phyloP scores from a whole-genome alignment of 1,139 yeast species.

The Scheffersomyces insectosa region DNA sequence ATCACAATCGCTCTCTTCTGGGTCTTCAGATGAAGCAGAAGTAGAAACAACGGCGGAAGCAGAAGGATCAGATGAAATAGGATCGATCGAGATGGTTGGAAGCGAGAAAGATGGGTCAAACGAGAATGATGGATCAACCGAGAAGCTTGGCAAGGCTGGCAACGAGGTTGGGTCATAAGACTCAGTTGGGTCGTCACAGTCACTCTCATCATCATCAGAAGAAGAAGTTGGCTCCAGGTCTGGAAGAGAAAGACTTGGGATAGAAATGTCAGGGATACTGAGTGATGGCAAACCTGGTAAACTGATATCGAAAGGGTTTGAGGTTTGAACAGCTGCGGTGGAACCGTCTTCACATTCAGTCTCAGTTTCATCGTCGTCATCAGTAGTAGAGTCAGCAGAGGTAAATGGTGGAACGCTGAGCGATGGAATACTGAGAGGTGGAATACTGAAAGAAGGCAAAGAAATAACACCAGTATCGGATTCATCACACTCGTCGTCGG shows the following conservation, averaged over 20 bases:
- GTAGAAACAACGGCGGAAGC: not conserved
- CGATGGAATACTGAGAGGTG: slow-evolving; percentile 1
- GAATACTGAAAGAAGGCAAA: slow-evolving; percentile 2
- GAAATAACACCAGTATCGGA: slow-evolving; percentile 3
- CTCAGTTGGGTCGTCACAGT: too few species aligned
- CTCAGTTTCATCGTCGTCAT: slow-evolving; percentile 9
- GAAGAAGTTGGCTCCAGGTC: too few species aligned
- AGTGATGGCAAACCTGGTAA: not conserved
- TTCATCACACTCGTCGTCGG: slow-evolving; percentile 12
- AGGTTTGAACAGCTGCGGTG: slow-evolving; percentile 1
- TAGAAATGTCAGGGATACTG: too few species aligned
- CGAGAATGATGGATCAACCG: too few species aligned
- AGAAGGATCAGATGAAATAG: not conserved
- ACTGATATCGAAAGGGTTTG: not conserved
- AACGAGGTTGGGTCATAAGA: too few species aligned
- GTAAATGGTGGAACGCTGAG: slow-evolving; percentile 1
- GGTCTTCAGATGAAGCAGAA: not conserved
- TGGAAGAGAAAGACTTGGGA: too few species aligned
- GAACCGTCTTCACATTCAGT: slow-evolving; percentile 5
- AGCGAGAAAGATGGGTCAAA: too few species aligned
- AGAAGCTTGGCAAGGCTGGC: too few species aligned
- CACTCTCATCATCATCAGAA: too few species aligned
- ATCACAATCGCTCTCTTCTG: not conserved
- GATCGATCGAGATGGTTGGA: too few species aligned
- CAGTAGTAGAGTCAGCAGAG: slow-evolving; percentile 4